phyloP scores from a whole-genome alignment of 352 stramenopile species.

The Phytopythium boreale region DNA sequence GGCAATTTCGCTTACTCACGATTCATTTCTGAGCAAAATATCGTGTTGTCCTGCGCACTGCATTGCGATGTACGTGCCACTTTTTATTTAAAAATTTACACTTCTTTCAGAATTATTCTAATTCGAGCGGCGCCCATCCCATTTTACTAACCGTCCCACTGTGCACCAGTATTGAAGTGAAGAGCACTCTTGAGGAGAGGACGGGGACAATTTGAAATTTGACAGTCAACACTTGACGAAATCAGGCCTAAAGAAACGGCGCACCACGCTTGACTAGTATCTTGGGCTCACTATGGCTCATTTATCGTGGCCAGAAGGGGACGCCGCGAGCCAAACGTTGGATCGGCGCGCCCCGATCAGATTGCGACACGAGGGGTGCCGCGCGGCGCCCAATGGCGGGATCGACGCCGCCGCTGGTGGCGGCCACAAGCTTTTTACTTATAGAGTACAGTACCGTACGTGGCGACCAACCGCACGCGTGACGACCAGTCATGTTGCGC shows the following conservation, averaged over 20 bases:
- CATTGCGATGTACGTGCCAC: background rate
- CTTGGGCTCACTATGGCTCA: constrained; percentile 1
- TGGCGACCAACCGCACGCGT: background rate
- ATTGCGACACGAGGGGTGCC: no score
- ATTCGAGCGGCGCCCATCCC: background rate
- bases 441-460: no score
- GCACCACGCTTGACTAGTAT: background rate
- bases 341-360: background rate
- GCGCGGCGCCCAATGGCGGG: no score
- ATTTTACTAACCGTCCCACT: background rate
- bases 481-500: constrained; percentile 1
- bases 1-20: background rate
- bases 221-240: no score
- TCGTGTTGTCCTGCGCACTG: no score
- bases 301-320: background rate
- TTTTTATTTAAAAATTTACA: no score
- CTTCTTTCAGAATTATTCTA: no score
- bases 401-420: no score
- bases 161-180: constrained; percentile 5
- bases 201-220: no score
- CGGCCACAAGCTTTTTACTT: background rate
- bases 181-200: no score
- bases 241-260: no score
- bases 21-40: background rate
- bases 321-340: background rate